These are phyloP conservation scores for Somion occarium DNA, from an alignment of 1,284 basidiomycete species.

Conservation along the genomic window DNA sequence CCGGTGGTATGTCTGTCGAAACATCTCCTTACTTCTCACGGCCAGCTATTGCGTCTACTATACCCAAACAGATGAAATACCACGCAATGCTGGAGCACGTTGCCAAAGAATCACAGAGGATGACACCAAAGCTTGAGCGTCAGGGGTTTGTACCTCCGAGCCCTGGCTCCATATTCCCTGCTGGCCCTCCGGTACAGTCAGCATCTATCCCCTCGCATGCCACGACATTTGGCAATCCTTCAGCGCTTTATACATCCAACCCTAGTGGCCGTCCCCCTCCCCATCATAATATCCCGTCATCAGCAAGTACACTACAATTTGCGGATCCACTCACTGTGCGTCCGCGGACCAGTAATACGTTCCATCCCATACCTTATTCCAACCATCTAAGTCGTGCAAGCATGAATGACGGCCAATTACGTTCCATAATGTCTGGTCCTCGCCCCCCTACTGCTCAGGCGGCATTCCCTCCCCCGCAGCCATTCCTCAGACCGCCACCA, in stretches of 20 bases:
- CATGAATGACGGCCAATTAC: slow-evolving; percentile 50
- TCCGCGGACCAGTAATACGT: slow-evolving; percentile 55
- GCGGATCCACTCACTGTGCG: slow-evolving; percentile 51
- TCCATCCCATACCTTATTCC: slow-evolving; percentile 36
- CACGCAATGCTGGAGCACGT: slow-evolving; percentile 71
- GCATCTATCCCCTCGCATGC: slow-evolving; percentile 17
- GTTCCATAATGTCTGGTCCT: slow-evolving; percentile 29
- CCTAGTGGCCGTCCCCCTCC: slow-evolving; percentile 15
- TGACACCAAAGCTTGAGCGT: slow-evolving; percentile 43
- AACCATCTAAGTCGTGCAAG: slow-evolving; percentile 32
- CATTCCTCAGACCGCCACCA: neutral
- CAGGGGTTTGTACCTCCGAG: slow-evolving; percentile 11
- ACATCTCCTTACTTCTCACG: slow-evolving; percentile 62
- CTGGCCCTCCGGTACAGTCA: slow-evolving; percentile 12
- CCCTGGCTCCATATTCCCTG: neutral
- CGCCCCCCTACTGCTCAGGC: slow-evolving; percentile 13
- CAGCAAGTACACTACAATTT: slow-evolving; percentile 14
- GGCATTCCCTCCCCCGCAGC: neutral
- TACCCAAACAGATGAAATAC: slow-evolving; percentile 62
- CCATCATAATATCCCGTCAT: slow-evolving; percentile 13
- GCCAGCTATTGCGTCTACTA: slow-evolving; percentile 42
- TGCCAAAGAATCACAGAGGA: slow-evolving; percentile 63
- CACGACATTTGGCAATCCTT: slow-evolving; percentile 11
- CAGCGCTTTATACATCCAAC: slow-evolving; percentile 31
- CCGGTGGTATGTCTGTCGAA: slow-evolving; percentile 36